Conservation (phyloP, 108 stramenopile genomes). For the Skeletonema marinoi region DNA sequence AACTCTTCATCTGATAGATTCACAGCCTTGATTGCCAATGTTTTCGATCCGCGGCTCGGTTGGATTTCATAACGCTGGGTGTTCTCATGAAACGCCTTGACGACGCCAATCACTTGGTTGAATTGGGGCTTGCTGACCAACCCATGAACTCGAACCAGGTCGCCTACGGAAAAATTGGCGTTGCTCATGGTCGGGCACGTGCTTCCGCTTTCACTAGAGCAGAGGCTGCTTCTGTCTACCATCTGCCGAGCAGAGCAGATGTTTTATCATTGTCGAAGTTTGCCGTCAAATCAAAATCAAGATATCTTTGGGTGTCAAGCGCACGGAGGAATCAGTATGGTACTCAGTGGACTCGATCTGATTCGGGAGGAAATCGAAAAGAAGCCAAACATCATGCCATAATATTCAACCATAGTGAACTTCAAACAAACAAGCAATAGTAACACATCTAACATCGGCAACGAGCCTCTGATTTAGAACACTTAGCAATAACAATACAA, state of each 20-base stretch:
- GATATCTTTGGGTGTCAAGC: too few species aligned
- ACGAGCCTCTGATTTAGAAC: not conserved
- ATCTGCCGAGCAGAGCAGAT: too few species aligned
- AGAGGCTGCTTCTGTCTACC: too few species aligned
- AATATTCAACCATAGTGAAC: not conserved
- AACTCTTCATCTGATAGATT: conserved; percentile 1
- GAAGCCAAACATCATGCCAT: too few species aligned
- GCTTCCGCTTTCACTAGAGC: too few species aligned
- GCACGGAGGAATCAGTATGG: not conserved
- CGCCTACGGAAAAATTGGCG: not conserved
- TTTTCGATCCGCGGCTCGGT: not conserved
- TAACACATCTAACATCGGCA: not conserved
- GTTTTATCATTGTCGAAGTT: not conserved
- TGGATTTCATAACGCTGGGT: not conserved
- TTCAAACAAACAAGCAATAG: not conserved
- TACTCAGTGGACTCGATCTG: not conserved
- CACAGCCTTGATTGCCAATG: not conserved
- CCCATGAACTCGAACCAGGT: not conserved
- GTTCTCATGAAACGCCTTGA: not conserved
- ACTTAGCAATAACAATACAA: not conserved
- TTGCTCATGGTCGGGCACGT: too few species aligned
- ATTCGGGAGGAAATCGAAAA: too few species aligned
- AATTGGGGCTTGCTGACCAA: conserved; percentile 1
- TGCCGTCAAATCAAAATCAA: not conserved
- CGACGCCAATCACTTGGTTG: not conserved